Evolutionary conservation across 257 asterid genomes (phyloP).

Genomic region (Penstemon barbatus): DNA sequence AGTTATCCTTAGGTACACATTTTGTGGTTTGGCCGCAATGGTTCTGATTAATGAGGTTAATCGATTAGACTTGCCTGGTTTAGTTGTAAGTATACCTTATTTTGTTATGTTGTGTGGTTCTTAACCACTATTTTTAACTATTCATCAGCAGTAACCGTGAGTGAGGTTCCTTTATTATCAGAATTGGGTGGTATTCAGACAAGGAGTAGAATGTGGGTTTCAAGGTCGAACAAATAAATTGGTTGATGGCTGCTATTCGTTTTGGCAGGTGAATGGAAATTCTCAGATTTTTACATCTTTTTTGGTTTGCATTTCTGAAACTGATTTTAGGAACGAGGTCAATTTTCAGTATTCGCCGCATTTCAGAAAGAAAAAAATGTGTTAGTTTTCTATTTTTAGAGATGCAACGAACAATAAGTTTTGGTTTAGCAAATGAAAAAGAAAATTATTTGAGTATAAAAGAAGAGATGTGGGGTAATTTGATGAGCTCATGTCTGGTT

Average conservation of each 20-base stretch:
- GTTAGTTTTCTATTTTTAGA: too few species aligned
- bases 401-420: too few species aligned
- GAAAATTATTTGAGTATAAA: too few species aligned
- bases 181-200: conserved; percentile 95
- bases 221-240: conserved; percentile 98
- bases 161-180: conserved; percentile 29
- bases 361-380: too few species aligned
- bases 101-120: not conserved
- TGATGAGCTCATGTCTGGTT: too few species aligned
- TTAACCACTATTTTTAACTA: conserved; percentile 1
- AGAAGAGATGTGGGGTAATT: too few species aligned
- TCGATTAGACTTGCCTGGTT: conserved; percentile 75
- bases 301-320: too few species aligned
- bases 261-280: conserved; percentile 81
- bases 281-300: not conserved
- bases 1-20: conserved; percentile 61
- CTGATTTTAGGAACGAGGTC: too few species aligned
- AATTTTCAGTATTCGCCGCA: too few species aligned
- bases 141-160: not conserved
- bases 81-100: conserved; percentile 58
- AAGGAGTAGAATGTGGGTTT: conserved; percentile 96
- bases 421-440: too few species aligned
- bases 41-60: conserved; percentile 75
- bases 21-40: conserved; percentile 98
- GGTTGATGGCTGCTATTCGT: conserved; percentile 99